Base-by-base conservation (phyloP, 2,329 filamentous ascomycete species). In the Juglanconis oblonga region DNA sequence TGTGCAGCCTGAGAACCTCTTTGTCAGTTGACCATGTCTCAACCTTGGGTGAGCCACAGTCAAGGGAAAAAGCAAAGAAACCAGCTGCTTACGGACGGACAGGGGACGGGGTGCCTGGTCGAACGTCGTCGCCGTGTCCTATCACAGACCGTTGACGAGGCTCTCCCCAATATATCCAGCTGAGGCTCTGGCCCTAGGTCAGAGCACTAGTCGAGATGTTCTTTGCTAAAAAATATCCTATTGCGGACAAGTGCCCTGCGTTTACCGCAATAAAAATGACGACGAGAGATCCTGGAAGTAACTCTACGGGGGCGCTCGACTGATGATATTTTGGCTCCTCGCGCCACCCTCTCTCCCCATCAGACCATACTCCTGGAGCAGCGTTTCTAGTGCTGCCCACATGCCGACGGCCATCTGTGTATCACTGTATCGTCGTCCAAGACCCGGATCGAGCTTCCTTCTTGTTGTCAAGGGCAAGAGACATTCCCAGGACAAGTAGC, bases 171-270 rank as follows among this genome's bases (percentile, higher is more conserved):
- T 13, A 4, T 42, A 11, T 42, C 50, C 57, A 60, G 57, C 61
- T 59, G 61, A 62, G 57, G 57, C 50, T 62, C 61, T 60, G 35
- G 54, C n/a, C 5, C 48, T 17, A 36, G 44, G 24, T 35, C 17
- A 48, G 17, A 17, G 36, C 35, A 7, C 38, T 7, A 42, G 38
- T 35, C 44, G 17, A 31, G 24, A 17, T 54, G 10, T n/a, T 40
- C 36, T 45, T 55, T 54, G 36, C 49, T 57, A 55, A 59, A 57
- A 57, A 49, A 54, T 1, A 29, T 47, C 44, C 44, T 17, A 24
- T 14, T 35, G 24, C 52, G 52, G 36, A 44, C 36, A 53, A 42
- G 51, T 42, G 36, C 13, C 38, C 36, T 44, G 38, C 10, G 35
- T 9, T 44, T 32, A 42, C 35, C n/a, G 38, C 38, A 11, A 42